Conservation (phyloP, 2,329 filamentous ascomycete species). For the Monosporascus cannonballus region DNA sequence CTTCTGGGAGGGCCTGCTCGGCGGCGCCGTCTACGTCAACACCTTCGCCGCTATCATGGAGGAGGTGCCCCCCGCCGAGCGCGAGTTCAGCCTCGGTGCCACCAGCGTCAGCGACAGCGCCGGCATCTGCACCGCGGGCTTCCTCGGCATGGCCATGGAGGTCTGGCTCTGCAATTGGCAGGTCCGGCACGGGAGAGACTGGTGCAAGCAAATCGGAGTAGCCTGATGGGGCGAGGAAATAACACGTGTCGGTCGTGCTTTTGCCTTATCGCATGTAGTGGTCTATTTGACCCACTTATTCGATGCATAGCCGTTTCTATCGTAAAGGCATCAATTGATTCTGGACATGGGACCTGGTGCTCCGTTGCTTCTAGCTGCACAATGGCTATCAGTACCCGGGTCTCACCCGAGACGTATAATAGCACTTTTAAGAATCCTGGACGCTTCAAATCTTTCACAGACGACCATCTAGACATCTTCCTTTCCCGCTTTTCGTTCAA, state of each 20-base stretch:
- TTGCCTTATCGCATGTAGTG: not conserved
- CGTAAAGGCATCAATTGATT: no score
- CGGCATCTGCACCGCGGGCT: conserved; percentile 82
- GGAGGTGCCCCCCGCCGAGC: conserved; percentile 65
- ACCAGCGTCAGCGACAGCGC: conserved; percentile 89
- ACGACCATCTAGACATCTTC: no score
- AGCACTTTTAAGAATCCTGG: no score
- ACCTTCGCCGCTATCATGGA: conserved; percentile 94
- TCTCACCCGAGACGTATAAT: no score
- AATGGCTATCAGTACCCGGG: no score
- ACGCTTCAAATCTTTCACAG: no score
- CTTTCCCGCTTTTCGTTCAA: no score
- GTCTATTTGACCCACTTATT: not conserved
- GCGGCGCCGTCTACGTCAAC: conserved; percentile 90
- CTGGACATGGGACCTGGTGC: no score
- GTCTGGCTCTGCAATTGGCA: conserved; percentile 79
- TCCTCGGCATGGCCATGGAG: conserved; percentile 79
- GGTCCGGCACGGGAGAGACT: conserved; percentile 70
- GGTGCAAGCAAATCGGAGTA: conserved; percentile 54
- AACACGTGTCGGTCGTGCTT: not conserved
- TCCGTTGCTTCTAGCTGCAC: no score
- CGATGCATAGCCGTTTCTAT: no score
- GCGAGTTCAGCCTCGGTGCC: conserved; percentile 86
- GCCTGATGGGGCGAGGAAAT: conserved; percentile 16
- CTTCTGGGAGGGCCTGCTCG: conserved; percentile 91